Evolutionary conservation across 2,329 filamentous ascomycete species (phyloP), one percentile per base, ranked within the genome.

Genomic region (Tolypocladium capitatum): DNA sequence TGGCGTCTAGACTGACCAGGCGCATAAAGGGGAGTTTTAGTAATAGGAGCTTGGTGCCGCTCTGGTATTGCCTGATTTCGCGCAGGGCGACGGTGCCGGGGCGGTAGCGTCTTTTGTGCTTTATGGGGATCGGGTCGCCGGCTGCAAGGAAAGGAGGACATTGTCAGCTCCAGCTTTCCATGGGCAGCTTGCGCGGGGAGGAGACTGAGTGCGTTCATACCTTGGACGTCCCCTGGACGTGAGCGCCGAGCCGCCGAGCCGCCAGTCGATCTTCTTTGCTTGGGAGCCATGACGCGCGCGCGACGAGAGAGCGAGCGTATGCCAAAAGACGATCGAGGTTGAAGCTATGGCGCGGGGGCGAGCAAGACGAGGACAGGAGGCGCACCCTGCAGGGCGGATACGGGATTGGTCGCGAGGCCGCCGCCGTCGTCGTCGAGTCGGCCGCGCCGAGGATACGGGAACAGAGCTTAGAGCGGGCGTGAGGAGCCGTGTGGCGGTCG

Each of bases 41-140:
- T 55, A 97, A 76, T 45, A 97, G 71, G 30, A 97, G 79, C 60
- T 97, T 90, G 51, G 88, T 94, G 52, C 81, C 86, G 67, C 83
- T 85, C 69, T 97, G 92, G 66, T 94, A 94, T 59, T 80, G 81
- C 64, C 90, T 78, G 65, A 97, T 97, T 71, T 97, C 91, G 67
- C 85, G 84, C 48, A 97, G 76, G 47, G 92, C 91, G 55, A 87
- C 76, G 40, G 90, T 96, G 60, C 89, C 89, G 1, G 85, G 85
- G 48, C 72, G 77, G 61, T 87, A 89, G 55, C 85, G 77, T 53
- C 76, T 76, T 54, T 74, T 78, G 54, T 74, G 74, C 49, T 67
- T 69, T 49, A 75, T 70, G 1, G 84, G 84, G 42, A 86, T 68
- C 30, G 85, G 84, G 57, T 89, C 84, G 50, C 85, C 85, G 57